Evolutionary conservation across 805 yeast genomes (phyloP).

Genomic region (Blastobotrys parvus): DNA sequence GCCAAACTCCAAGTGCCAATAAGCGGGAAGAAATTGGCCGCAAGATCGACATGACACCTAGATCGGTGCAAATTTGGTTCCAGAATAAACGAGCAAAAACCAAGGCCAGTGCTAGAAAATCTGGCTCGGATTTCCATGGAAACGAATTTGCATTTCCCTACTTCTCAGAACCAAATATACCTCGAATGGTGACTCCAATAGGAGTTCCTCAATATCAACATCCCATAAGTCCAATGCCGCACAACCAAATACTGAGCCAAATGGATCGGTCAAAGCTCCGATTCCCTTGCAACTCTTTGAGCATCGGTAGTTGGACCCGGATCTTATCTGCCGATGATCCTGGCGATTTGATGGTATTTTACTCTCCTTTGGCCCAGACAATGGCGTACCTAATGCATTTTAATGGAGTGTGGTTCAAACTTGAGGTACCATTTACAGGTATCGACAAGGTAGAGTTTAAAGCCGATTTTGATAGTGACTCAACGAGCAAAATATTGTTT

Average conservation of each 20-base stretch:
- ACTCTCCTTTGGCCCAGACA: not conserved
- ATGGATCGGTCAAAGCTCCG: not conserved
- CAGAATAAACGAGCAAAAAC: slow-evolving; percentile 71
- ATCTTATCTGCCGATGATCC: not conserved
- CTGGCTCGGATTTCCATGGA: too few relatives aligned
- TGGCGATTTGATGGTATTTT: not conserved
- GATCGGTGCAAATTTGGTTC: slow-evolving; percentile 97
- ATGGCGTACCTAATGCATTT: not conserved
- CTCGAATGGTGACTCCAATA: too few relatives aligned
- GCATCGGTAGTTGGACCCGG: not conserved
- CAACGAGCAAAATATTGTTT: not conserved
- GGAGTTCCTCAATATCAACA: too few relatives aligned
- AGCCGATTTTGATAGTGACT: not conserved
- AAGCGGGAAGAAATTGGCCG: slow-evolving; percentile 14
- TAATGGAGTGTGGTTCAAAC: not conserved
- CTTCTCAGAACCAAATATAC: too few relatives aligned
- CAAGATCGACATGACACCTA: slow-evolving; percentile 32
- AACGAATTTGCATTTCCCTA: too few relatives aligned
- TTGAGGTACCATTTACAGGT: not conserved
- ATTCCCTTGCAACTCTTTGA: not conserved
- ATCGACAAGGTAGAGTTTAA: not conserved
- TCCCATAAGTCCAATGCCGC: too few relatives aligned
- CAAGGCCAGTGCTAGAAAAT: slow-evolving; percentile 4
- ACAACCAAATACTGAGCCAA: too few relatives aligned
- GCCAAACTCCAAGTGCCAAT: slow-evolving; percentile 19